phyloP scores from a whole-genome alignment of 2,329 filamentous ascomycete genomes.

The Rhynchosporium agropyri region DNA sequence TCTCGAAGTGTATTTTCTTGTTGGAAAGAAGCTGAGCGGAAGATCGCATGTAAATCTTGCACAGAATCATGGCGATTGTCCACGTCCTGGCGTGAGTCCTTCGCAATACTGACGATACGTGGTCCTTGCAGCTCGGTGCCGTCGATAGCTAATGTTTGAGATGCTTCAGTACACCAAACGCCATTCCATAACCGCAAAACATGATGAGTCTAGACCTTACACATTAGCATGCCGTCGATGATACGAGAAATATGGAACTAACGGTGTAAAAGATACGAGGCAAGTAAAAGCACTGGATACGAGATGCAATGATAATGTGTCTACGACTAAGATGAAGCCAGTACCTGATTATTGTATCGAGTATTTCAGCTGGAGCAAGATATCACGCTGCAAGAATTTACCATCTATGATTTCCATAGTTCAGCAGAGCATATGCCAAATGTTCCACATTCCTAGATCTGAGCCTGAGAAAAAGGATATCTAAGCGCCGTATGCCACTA shows the following conservation, averaged over 20 bases:
- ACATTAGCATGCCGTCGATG: background rate
- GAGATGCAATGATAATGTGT: background rate
- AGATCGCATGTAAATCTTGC: background rate
- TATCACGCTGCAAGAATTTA: too few relatives aligned
- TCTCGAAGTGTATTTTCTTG: background rate
- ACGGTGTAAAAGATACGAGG: background rate
- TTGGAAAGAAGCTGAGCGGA: background rate
- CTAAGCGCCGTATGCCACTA: too few relatives aligned
- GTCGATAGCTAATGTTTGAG: background rate
- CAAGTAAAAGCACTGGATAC: background rate
- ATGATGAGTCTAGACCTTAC: background rate
- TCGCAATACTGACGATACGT: background rate
- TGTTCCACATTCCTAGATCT: too few relatives aligned
- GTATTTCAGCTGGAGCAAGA: too few relatives aligned
- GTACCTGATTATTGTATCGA: background rate
- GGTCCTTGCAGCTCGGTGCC: background rate
- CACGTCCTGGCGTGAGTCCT: background rate
- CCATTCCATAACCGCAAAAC: background rate
- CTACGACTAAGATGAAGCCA: background rate
- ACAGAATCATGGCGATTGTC: background rate
- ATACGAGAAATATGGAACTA: background rate
- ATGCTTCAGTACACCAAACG: background rate
- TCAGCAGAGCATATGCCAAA: too few relatives aligned
- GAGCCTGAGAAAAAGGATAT: too few relatives aligned
- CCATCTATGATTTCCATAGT: too few relatives aligned